Percentiles rank a stretch among this genome's conserved stretches.
Evolutionary conservation across 768 basidiomycete species (phyloP).

Genomic region (Pisolithus marmoratus): DNA sequence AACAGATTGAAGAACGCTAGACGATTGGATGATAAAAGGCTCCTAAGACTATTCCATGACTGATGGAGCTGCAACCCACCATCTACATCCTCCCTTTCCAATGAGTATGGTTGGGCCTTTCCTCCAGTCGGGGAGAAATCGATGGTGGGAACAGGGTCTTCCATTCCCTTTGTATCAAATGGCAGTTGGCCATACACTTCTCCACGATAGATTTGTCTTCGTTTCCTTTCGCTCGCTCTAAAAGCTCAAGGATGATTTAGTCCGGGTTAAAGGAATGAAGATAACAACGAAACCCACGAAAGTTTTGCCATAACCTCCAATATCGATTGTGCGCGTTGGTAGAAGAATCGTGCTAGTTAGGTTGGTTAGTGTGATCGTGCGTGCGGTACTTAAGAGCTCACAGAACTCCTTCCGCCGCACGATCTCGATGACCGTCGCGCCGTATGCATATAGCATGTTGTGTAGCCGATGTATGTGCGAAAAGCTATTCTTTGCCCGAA

Average conservation of each 20-base stretch:
- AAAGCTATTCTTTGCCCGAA: conserved; percentile 78
- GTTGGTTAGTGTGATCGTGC: background rate
- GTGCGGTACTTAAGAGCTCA: conserved; percentile 28
- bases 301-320: conserved; percentile 85
- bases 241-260: conserved; percentile 1
- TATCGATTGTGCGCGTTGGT: conserved; percentile 72
- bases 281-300: conserved; percentile 48
- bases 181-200: conserved; percentile 86
- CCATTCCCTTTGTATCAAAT: conserved; percentile 77
- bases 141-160: conserved; percentile 70
- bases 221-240: conserved; percentile 73
- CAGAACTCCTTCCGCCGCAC: conserved; percentile 88
- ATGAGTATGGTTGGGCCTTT: conserved; percentile 54
- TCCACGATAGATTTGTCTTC: conserved; percentile 78
- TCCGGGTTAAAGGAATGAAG: background rate
- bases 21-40: conserved; percentile 9
- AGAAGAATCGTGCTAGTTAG: conserved; percentile 65
- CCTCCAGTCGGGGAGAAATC: conserved; percentile 73
- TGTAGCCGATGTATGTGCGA: conserved; percentile 88
- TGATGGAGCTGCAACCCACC: conserved; percentile 38
- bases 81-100: conserved; percentile 68
- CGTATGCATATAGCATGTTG: conserved; percentile 87
- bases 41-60: background rate
- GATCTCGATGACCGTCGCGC: conserved; percentile 85
- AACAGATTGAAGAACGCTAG: conserved; percentile 57